phyloP scores from a whole-genome alignment of 768 basidiomycete genomes.

The Trametes cubensis region DNA sequence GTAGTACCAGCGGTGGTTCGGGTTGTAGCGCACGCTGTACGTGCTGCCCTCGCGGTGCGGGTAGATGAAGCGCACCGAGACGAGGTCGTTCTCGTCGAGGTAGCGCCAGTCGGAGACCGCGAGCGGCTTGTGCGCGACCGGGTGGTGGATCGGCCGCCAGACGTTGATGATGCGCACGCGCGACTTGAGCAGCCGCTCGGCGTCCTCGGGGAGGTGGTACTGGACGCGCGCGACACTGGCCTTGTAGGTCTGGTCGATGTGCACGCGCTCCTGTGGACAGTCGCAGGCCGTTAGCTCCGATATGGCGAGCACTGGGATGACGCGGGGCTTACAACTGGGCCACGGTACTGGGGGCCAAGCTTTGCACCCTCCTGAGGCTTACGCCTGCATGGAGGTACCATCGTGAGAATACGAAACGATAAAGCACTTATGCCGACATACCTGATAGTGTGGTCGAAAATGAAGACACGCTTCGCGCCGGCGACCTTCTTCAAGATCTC shows the following conservation, averaged over 20 bases:
- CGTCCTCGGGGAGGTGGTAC: conserved; percentile 43
- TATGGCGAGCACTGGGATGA: background rate
- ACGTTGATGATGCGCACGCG: conserved; percentile 48
- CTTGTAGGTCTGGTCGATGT: conserved; percentile 46
- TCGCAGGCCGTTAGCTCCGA: background rate
- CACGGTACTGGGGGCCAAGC: conserved; percentile 13
- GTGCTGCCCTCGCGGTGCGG: conserved; percentile 38
- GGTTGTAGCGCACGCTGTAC: conserved; percentile 38
- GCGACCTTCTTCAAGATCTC: conserved; percentile 43
- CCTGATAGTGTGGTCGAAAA: conserved; percentile 48
- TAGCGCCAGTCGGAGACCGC: conserved; percentile 44
- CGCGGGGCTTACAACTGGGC: conserved; percentile 36
- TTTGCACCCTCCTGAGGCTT: conserved; percentile 22
- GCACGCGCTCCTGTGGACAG: conserved; percentile 38
- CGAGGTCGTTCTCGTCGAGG: conserved; percentile 41
- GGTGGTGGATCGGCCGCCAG: conserved; percentile 45
- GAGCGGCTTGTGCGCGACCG: conserved; percentile 43
- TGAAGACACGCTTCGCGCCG: conserved; percentile 43
- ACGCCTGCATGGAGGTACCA: conserved; percentile 13
- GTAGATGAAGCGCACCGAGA: conserved; percentile 39
- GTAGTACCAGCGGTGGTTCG: conserved; percentile 42
- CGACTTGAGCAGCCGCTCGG: conserved; percentile 42
- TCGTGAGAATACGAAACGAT: background rate
- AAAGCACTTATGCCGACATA: conserved; percentile 8
- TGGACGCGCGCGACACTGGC: conserved; percentile 40